Base-by-base conservation (phyloP, 2,329 filamentous ascomycete species). In the Colletotrichum sp. region DNA sequence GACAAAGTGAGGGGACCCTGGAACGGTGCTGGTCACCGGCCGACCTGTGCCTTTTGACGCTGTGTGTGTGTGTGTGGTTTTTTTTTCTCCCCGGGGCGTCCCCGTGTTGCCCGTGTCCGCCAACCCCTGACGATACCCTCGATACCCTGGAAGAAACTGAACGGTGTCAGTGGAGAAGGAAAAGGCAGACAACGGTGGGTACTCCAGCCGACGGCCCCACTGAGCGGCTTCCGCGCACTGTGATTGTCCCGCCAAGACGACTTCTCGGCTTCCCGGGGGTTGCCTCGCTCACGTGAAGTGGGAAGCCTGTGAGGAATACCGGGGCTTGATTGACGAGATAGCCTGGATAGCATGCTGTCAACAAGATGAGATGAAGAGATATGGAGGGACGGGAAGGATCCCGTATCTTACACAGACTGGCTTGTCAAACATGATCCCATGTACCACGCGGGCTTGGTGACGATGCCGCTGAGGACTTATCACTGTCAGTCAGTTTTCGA, bases 161-260 rank as follows among this genome's bases (percentile, higher is more conserved):
- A 32, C 65, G 34, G 55, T 34, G 30, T 24, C 49, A 68, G 34
- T 34, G 30, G 59, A 62, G 18, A 60, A 8, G 63, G 12, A 44
- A 52, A 18, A 30, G 18, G 24, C 49, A 26, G 30, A 18, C 34
- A 13, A 34, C 6, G 24, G 36, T 75, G 69, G 55, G 18, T 6
- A 7, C 30, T 21, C 24, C 34, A 65, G 65, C 44, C 59, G 64
- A 30, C 74, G 74, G 74, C 74, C 74, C 74, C 74, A 36, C 74
- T 69, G 59, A 60, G 64, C 74, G 64, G 64, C 70, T 76, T 76
- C 74, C 74, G 74, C 74, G 70, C 70, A 73, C 70, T 73, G 70
- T 76, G 74, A 76, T 74, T 73, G 34, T 69, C 59, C 64, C 70
- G 70, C 74, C 74, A 74, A 76, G 74, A 30, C 49, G 39, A 32